Percentiles rank a stretch among this genome's conserved stretches.
phyloP scores from a whole-genome alignment of 768 basidiomycete species.

The Roridomyces roridus region DNA sequence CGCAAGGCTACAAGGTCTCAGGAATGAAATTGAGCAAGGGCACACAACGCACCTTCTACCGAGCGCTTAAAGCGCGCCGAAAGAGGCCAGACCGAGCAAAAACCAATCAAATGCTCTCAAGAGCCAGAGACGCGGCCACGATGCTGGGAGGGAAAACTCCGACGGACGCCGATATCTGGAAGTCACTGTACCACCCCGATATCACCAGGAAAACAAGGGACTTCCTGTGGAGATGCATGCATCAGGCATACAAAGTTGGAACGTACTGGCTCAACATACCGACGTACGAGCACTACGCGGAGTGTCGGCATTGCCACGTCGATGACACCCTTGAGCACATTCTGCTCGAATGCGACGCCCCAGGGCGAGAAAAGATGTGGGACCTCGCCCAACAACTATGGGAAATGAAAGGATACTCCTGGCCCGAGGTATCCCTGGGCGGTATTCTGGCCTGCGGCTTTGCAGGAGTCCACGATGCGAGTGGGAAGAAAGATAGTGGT shows the following conservation, averaged over 20 bases:
- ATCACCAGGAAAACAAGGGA: neutral
- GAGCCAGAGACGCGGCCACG: neutral
- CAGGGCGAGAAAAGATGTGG: no score
- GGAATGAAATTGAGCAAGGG: neutral
- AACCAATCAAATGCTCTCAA: no score
- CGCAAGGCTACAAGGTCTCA: neutral
- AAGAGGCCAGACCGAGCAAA: neutral
- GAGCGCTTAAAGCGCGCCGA: neutral
- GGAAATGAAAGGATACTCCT: neutral
- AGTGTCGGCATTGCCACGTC: no score
- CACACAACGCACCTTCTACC: neutral
- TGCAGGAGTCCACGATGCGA: no score
- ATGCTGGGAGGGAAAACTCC: neutral
- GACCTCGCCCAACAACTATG: no score
- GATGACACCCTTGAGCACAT: constrained; percentile 10
- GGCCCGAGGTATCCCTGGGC: neutral
- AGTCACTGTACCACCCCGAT: neutral
- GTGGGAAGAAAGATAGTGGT: no score
- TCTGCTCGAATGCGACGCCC: no score
- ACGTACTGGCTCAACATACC: constrained; percentile 15
- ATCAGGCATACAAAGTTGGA: no score
- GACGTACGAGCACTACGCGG: neutral
- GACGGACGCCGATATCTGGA: neutral
- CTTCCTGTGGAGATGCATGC: no score
- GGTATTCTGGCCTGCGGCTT: constrained; percentile 18